phyloP scores from a whole-genome alignment of 345 rosid species.

The Ceriops decandra region DNA sequence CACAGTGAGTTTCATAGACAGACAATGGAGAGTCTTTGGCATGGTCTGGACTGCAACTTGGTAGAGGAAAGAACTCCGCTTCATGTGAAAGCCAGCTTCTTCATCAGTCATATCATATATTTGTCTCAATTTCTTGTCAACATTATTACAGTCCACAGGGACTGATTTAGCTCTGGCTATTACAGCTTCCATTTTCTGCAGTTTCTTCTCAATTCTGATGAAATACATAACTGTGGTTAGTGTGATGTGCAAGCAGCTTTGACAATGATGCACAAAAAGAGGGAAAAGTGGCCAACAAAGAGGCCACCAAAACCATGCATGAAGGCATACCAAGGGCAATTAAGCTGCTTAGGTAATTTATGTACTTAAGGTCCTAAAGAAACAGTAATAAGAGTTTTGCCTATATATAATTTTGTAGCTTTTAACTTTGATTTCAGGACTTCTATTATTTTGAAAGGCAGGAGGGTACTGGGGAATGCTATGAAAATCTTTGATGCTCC shows the following conservation, averaged over 20 bases:
- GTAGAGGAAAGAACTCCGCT: slow-evolving; percentile 67
- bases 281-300: background rate
- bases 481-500: background rate
- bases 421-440: no score
- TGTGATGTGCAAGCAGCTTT: background rate
- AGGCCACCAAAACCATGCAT: background rate
- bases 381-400: background rate
- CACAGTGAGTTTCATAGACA: slow-evolving; percentile 30
- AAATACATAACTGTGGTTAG: slow-evolving; percentile 20
- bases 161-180: slow-evolving; percentile 64
- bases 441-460: no score
- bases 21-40: slow-evolving; percentile 36
- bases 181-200: slow-evolving; percentile 62
- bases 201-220: slow-evolving; percentile 62
- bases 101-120: slow-evolving; percentile 82
- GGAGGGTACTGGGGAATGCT: no score
- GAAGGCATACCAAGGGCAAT: background rate
- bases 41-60: slow-evolving; percentile 32
- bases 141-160: slow-evolving; percentile 74
- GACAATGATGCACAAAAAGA: no score
- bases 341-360: background rate
- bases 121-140: slow-evolving; percentile 93
- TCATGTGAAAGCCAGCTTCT: slow-evolving; percentile 87
- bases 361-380: background rate
- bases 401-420: no score